These are phyloP conservation scores for Ceratobasidium sp. DNA, from an alignment of 1,284 basidiomycete genomes.

Conservation along the genomic window DNA sequence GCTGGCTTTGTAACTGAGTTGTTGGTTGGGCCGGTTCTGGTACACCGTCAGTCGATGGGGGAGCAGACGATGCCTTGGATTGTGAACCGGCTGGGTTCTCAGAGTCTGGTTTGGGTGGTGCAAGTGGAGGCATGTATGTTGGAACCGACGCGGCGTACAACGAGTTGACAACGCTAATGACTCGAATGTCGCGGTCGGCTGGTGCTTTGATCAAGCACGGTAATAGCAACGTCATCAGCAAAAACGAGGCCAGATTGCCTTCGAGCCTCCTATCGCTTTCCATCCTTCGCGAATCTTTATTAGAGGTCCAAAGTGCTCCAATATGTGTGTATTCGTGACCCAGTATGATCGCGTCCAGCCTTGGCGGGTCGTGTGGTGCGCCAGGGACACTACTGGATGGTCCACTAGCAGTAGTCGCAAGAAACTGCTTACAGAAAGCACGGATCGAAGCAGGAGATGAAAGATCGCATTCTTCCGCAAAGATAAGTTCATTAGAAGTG, in stretches of 20 bases:
- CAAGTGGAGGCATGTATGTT: constrained; percentile 59
- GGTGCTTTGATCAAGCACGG: constrained; percentile 84
- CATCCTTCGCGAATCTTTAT: constrained; percentile 50
- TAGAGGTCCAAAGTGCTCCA: constrained; percentile 63
- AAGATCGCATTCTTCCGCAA: constrained; percentile 79
- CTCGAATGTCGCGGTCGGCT: constrained; percentile 84
- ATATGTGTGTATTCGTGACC: constrained; percentile 80
- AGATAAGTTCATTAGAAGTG: constrained; percentile 80
- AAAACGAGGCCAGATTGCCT: constrained; percentile 72
- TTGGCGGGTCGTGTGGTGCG: constrained; percentile 64
- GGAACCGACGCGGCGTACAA: constrained; percentile 83
- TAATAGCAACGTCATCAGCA: constrained; percentile 81
- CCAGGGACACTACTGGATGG: constrained; percentile 61
- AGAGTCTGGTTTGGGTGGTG: constrained; percentile 50
- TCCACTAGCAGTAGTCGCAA: constrained; percentile 64
- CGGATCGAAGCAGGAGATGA: constrained; percentile 73
- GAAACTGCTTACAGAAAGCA: constrained; percentile 65
- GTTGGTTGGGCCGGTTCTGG: constrained; percentile 28
- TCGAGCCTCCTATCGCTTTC: constrained; percentile 50
- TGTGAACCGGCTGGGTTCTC: constrained; percentile 27
- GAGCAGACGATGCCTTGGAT: not conserved
- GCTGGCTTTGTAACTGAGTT: constrained; percentile 7
- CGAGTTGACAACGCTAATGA: constrained; percentile 85
- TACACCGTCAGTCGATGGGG: not conserved
- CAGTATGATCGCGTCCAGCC: constrained; percentile 79